These are phyloP conservation scores for Linnemannia schmuckeri DNA, from an alignment of 192 early-diverging fungal species.

Conservation along the genomic window DNA sequence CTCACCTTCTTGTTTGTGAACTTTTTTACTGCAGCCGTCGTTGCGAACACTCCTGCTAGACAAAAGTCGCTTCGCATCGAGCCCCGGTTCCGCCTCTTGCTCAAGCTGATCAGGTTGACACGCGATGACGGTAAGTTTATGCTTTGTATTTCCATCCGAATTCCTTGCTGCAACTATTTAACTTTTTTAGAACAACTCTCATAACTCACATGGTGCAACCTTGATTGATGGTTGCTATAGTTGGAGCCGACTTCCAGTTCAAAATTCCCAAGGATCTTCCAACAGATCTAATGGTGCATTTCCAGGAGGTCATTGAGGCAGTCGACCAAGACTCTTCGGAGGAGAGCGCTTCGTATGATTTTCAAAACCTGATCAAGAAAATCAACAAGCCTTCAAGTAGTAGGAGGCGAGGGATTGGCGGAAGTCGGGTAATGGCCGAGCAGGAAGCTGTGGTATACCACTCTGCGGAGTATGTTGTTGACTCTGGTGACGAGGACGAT, in stretches of 20 bases:
- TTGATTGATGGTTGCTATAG: slow-evolving; percentile 2
- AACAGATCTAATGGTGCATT: slow-evolving; percentile 50
- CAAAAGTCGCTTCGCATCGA: slow-evolving; percentile 33
- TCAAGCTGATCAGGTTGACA: slow-evolving; percentile 54
- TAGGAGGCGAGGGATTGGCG: slow-evolving; percentile 6
- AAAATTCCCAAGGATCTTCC: slow-evolving; percentile 53
- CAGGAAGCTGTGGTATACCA: slow-evolving; percentile 37
- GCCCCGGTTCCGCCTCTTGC: slow-evolving; percentile 57
- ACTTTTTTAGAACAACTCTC: neutral
- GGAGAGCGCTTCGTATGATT: slow-evolving; percentile 13
- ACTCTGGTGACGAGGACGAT: slow-evolving; percentile 66
- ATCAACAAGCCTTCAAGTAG: slow-evolving; percentile 16
- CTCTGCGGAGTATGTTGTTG: slow-evolving; percentile 59
- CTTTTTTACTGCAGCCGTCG: slow-evolving; percentile 25
- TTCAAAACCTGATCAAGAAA: slow-evolving; percentile 29
- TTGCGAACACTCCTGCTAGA: slow-evolving; percentile 31
- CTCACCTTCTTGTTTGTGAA: neutral
- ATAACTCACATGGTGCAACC: slow-evolving; percentile 1
- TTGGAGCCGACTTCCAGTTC: slow-evolving; percentile 24
- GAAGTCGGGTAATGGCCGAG: slow-evolving; percentile 15
- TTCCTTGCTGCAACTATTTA: neutral
- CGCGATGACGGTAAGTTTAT: slow-evolving; percentile 44
- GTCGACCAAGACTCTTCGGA: slow-evolving; percentile 32
- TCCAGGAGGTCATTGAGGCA: slow-evolving; percentile 53
- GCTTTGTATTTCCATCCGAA: neutral